These are phyloP conservation scores for Candida suzukii DNA, from an alignment of 805 yeast genomes.

Conservation along the genomic window DNA sequence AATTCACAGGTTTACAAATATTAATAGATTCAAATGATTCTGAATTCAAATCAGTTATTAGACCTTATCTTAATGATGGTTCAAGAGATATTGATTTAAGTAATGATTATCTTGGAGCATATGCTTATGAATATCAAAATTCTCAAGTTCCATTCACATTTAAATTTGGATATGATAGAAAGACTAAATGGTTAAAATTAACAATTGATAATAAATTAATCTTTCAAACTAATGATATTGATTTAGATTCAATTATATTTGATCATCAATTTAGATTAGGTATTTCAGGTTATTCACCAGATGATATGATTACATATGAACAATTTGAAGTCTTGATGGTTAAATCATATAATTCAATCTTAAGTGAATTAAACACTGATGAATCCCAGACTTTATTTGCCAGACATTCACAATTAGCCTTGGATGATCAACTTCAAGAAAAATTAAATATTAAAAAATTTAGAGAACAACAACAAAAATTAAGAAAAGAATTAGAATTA, in stretches of 20 bases:
- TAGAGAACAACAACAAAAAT: conserved; percentile 11
- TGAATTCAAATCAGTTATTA: conserved; percentile 41
- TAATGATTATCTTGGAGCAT: conserved; percentile 22
- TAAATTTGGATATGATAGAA: conserved; percentile 50
- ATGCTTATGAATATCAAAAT: conserved; percentile 43
- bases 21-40: conserved; percentile 44
- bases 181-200: conserved; percentile 38
- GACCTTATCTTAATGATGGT: conserved; percentile 58
- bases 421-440: not conserved
- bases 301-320: conserved; percentile 34
- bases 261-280: conserved; percentile 41
- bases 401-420: conserved; percentile 11
- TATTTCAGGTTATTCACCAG: conserved; percentile 40
- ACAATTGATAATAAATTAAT: conserved; percentile 68
- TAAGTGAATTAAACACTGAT: conserved; percentile 16
- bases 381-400: conserved; percentile 19
- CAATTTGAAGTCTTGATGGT: conserved; percentile 59
- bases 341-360: conserved; percentile 44
- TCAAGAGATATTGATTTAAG: conserved; percentile 24
- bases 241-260: conserved; percentile 29
- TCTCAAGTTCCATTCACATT: conserved; percentile 65
- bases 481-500: conserved; percentile 7
- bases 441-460: conserved; percentile 3
- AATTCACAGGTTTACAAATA: conserved; percentile 59
- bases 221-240: conserved; percentile 53